A percentile compares a stretch with the other conserved stretches of the same genome.
These are phyloP conservation scores for Plasmodium cynomolgi DNA, from an alignment of 169 alveolate species.

Conservation along the genomic window DNA sequence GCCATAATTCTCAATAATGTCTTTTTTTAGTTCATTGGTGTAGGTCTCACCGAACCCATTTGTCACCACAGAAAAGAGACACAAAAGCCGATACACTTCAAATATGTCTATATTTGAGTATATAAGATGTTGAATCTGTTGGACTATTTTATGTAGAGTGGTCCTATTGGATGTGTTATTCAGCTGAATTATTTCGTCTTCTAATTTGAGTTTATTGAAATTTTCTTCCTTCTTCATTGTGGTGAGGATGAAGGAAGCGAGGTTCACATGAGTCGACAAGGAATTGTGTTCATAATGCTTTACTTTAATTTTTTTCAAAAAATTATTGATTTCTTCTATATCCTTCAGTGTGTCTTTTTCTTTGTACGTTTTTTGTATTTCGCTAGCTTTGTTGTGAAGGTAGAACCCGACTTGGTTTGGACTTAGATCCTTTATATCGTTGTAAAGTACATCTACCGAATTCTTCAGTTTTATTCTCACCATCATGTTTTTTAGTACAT, in stretches of 20 bases:
- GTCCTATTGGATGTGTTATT: constrained; percentile 74
- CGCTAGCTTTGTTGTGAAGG: constrained; percentile 89
- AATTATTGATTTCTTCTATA: constrained; percentile 88
- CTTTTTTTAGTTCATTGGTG: constrained; percentile 78
- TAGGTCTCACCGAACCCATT: constrained; percentile 77
- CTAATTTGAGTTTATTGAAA: constrained; percentile 84
- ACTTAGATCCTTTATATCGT: constrained; percentile 84
- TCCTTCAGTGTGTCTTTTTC: constrained; percentile 88
- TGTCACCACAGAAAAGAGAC: constrained; percentile 76
- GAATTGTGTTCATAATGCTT: constrained; percentile 91
- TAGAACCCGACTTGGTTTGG: constrained; percentile 86
- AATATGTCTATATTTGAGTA: constrained; percentile 73
- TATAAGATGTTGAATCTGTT: constrained; percentile 76
- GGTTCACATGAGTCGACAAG: constrained; percentile 89
- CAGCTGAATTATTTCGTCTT: constrained; percentile 85
- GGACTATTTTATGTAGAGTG: constrained; percentile 61
- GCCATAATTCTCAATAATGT: constrained; percentile 82
- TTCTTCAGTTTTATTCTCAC: constrained; percentile 36
- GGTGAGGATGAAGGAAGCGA: constrained; percentile 87
- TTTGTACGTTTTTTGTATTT: constrained; percentile 87
- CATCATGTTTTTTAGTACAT: neutral
- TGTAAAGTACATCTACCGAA: constrained; percentile 83
- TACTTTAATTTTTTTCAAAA: constrained; percentile 87
- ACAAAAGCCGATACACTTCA: constrained; percentile 77
- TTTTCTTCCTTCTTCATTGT: constrained; percentile 80